phyloP scores from a whole-genome alignment of 2,329 filamentous ascomycete species.

The Chalara sp. region DNA sequence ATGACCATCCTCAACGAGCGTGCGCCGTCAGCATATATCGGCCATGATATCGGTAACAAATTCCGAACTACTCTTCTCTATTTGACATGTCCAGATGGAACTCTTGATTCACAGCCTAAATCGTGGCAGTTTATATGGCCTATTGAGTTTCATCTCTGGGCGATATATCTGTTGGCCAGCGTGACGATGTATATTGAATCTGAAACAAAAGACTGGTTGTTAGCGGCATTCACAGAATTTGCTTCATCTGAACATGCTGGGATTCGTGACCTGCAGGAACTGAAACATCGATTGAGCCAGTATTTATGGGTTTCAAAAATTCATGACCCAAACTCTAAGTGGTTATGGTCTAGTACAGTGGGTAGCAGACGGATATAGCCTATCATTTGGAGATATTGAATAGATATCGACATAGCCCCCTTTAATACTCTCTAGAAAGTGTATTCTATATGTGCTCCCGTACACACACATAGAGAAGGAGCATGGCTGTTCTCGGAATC shows the following conservation, averaged over 20 bases:
- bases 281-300: background rate
- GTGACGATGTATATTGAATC: background rate
- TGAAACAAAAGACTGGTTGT: conserved; percentile 1
- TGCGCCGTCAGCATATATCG: background rate
- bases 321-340: conserved; percentile 1
- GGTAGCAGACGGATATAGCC: no score
- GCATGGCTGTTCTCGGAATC: no score
- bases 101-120: no score
- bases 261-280: background rate
- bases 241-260: background rate
- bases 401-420: no score
- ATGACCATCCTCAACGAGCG: background rate
- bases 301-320: conserved; percentile 2
- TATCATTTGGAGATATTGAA: no score
- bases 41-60: background rate
- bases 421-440: no score
- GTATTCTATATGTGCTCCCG: no score
- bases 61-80: background rate
- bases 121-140: background rate
- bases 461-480: no score
- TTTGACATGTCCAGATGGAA: background rate
- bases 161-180: background rate
- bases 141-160: background rate
- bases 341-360: conserved; percentile 1
- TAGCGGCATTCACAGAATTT: background rate